These are phyloP conservation scores for Mytilinidion resinicola DNA, from an alignment of 495 filamentous ascomycete species.

Conservation along the genomic window DNA sequence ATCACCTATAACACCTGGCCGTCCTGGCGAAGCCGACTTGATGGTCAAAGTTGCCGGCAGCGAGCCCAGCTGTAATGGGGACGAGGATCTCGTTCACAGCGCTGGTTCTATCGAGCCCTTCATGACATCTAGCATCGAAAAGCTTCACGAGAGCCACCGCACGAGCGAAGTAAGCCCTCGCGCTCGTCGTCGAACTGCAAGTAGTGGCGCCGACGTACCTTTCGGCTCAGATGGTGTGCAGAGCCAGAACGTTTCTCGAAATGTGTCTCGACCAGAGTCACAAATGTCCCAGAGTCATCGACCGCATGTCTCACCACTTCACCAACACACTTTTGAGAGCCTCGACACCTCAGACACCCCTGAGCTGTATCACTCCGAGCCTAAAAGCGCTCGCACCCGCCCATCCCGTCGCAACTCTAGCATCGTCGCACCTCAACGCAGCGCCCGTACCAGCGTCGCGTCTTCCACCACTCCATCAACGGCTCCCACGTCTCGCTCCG, in stretches of 20 bases:
- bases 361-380: not conserved
- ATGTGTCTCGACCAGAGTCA: not conserved
- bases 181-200: conserved; percentile 24
- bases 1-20: conserved; percentile 25
- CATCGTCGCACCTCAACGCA: not conserved
- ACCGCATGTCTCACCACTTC: not conserved
- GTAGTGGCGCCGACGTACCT: conserved; percentile 19
- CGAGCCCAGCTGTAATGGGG: conserved; percentile 21
- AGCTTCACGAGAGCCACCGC: not conserved
- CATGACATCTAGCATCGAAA: conserved; percentile 11
- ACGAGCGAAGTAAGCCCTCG: not conserved
- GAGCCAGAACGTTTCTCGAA: not conserved
- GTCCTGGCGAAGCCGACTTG: conserved; percentile 19
- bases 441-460: not conserved
- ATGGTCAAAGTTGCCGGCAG: conserved; percentile 27
- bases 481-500: conserved; percentile 3
- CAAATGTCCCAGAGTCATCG: not conserved
- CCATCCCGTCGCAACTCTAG: not conserved
- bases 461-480: not conserved
- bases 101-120: conserved; percentile 12
- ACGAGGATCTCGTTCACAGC: conserved; percentile 13
- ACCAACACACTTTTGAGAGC: not conserved
- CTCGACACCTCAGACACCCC: not conserved
- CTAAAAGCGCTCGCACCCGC: not conserved
- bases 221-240: not conserved